Conservation (phyloP, 495 filamentous ascomycete species). For the Friedmanniomyces simplex region DNA sequence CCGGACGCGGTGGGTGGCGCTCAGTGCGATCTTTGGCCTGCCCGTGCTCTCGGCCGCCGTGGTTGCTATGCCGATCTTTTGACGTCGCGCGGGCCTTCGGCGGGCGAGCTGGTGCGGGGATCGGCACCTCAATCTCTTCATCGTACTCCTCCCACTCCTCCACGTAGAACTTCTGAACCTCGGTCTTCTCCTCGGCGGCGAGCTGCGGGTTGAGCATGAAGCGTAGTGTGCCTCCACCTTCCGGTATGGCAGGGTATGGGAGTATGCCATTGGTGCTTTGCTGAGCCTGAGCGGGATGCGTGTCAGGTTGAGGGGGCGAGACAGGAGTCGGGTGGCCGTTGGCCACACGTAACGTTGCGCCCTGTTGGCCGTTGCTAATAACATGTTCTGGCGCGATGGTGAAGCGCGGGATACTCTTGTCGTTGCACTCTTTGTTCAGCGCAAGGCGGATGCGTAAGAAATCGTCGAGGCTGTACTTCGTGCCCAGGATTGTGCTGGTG, state of each 20-base stretch:
- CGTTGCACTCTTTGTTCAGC: constrained; percentile 64
- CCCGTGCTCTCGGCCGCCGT: not conserved
- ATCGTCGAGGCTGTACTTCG: constrained; percentile 54
- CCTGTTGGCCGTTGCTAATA: constrained; percentile 23
- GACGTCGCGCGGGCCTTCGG: not conserved
- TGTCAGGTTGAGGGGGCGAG: constrained; percentile 4
- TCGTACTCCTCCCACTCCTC: constrained; percentile 72
- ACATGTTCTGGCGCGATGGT: constrained; percentile 22
- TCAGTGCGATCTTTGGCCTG: not conserved
- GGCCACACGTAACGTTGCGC: constrained; percentile 22
- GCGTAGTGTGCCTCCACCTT: constrained; percentile 56
- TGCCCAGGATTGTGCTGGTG: constrained; percentile 59
- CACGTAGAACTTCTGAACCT: constrained; percentile 57
- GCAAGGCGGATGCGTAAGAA: constrained; percentile 78
- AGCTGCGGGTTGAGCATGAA: constrained; percentile 81
- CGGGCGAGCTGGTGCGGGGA: not conserved
- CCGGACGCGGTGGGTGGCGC: not conserved
- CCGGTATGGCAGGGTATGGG: constrained; percentile 7
- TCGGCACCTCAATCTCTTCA: constrained; percentile 47
- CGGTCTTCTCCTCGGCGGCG: constrained; percentile 57
- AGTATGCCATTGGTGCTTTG: not conserved
- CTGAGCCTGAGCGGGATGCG: constrained; percentile 4
- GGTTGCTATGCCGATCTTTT: not conserved
- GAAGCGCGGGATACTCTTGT: constrained; percentile 44
- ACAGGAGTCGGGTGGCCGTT: constrained; percentile 25